Base-by-base conservation (phyloP, 2,329 filamentous ascomycete genomes). In the Penicillium concentricum region DNA sequence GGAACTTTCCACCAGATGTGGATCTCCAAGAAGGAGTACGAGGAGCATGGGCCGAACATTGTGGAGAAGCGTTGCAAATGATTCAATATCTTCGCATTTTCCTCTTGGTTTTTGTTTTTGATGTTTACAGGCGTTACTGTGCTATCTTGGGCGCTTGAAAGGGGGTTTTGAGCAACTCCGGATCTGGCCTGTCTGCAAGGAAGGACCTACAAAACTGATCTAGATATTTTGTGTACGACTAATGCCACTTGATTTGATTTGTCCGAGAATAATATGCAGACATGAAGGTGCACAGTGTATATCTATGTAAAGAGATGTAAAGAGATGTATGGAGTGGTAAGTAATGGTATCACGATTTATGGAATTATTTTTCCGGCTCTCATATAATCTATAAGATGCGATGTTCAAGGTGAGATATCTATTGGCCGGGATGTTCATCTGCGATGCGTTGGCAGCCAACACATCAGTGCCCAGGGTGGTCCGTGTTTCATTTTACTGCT, bases 1-100 rank as follows among this genome's bases (percentile, higher is more conserved):
- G 95, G 95, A 10, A 96, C 92, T 15, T 99, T 99, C 78, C 94
- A 99, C 79, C 94, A 99, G 80, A 93, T 99, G 89, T 99, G 94
- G 94, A 95, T 99, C 67, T 93, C 89, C 24, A 91, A 87, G 76
- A 96, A 96, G 81, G 94, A 99, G 79, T 97, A 97, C 69, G 92
- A 97, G 62, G 95, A 99, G 81, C 92, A 96, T 74, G 94, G 94
- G 2, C 81, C 87, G 6, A 86, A 86, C 62, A 92, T 97, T 67
- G 90, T 97, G 43, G 93, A 97, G 82, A 97, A 96, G 84, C 83
- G 93, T 68, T 97, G 93, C 83, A 96, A 96, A 80, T 97, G 49
- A 60, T 51, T 22, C 7, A 30, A 28, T 32, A 16, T 45, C 13
- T 18, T 52, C 18, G 26, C 34, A 35, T 45, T 34, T 51, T 15